Evolutionary conservation across 2,329 filamentous ascomycete species (phyloP).

Genomic region (Alternaria triticimaculans): DNA sequence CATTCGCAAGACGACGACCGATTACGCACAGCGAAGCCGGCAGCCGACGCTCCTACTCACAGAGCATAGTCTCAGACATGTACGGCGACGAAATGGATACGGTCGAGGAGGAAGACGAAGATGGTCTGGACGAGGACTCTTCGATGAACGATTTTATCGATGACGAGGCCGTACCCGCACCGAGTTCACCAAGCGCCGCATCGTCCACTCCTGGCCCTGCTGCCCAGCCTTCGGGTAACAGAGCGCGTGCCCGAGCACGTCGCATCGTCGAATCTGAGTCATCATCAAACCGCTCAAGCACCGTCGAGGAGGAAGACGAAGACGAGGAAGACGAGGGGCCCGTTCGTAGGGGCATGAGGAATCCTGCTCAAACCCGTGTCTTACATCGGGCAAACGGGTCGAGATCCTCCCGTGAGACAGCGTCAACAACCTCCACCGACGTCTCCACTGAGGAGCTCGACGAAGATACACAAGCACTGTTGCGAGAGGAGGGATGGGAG

Average conservation of each 20-base stretch:
- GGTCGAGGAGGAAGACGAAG: conserved; percentile 53
- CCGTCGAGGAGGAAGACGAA: conserved; percentile 45
- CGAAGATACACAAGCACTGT: conserved; percentile 47
- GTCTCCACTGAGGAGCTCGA: conserved; percentile 47
- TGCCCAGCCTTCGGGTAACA: conserved; percentile 35
- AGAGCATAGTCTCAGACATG: conserved; percentile 50
- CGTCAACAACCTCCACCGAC: conserved; percentile 46
- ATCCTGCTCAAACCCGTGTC: conserved; percentile 36
- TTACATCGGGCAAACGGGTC: conserved; percentile 46
- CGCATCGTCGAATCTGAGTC: conserved; percentile 51
- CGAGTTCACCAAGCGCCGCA: conserved; percentile 30
- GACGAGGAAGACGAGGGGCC: conserved; percentile 48
- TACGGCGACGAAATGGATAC: conserved; percentile 52
- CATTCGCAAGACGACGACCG: conserved; percentile 38
- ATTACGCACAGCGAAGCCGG: conserved; percentile 52
- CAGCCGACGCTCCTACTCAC: conserved; percentile 49
- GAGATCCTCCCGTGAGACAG: conserved; percentile 34
- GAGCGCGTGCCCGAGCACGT: conserved; percentile 34
- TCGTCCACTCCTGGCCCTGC: conserved; percentile 41
- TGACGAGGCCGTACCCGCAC: conserved; percentile 36
- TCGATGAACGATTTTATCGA: conserved; percentile 54
- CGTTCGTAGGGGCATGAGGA: conserved; percentile 42
- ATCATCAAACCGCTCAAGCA: conserved; percentile 45
- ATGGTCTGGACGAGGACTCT: conserved; percentile 47
- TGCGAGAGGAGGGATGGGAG: conserved; percentile 48